Evolutionary conservation across 805 yeast genomes (phyloP).

Genomic region (Cyberlindnera euphorbiae): DNA sequence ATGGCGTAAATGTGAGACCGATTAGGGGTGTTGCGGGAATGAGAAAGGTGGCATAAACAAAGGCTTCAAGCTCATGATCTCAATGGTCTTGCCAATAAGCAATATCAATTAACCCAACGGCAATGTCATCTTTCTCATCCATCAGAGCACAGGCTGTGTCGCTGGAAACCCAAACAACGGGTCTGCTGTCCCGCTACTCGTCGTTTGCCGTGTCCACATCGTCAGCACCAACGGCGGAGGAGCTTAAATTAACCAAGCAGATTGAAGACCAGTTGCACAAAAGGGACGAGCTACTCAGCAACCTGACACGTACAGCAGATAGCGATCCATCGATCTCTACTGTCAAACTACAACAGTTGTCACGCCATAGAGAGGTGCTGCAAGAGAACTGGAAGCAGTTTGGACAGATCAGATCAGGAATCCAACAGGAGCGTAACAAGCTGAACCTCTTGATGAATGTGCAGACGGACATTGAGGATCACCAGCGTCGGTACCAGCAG

Average conservation of each 20-base stretch:
- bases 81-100: no score
- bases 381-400: conserved; percentile 66
- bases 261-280: conserved; percentile 49
- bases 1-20: not conserved
- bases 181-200: conserved; percentile 47
- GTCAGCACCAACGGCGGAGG: conserved; percentile 44
- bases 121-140: conserved; percentile 53
- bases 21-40: no score
- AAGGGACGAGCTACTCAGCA: conserved; percentile 49
- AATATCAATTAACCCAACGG: not conserved
- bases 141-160: conserved; percentile 63
- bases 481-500: conserved; percentile 39
- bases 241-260: conserved; percentile 37
- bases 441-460: conserved; percentile 71
- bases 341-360: conserved; percentile 73
- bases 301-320: conserved; percentile 51
- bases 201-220: conserved; percentile 49
- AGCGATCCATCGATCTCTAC: conserved; percentile 56
- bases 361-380: conserved; percentile 74
- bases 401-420: conserved; percentile 49
- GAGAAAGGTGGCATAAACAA: no score
- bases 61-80: not conserved
- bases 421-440: conserved; percentile 72
- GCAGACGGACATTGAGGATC: conserved; percentile 72
- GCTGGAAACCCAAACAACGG: conserved; percentile 65